Base-by-base conservation (phyloP, 2,329 filamentous ascomycete genomes). In the Chaetomiaceae sp. region DNA sequence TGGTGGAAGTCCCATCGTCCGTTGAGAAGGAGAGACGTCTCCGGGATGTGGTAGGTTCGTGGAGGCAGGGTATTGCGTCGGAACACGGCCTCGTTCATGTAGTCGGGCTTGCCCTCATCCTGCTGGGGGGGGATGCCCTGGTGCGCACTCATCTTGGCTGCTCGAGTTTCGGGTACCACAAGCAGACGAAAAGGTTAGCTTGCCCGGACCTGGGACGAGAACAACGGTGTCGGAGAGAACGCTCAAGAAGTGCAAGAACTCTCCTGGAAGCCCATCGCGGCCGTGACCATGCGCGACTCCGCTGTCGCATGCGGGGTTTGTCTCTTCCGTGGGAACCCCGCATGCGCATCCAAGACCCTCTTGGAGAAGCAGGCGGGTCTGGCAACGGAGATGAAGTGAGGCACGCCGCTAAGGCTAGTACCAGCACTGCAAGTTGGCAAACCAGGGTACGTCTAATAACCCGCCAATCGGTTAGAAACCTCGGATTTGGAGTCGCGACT, bases 1-100 rank as follows among this genome's bases (percentile, higher is more conserved):
- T 75, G 71, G 51, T 75, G 67, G 52, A 82, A 81, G 46, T 74
- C 66, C 78, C 78, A 82, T 20, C 60, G 62, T 30, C 78, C 77
- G 55, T 80, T 81, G 42, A 81, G 68, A 2, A 68, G 63, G 14
- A 76, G 48, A 3, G 69, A 65, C 0, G 70, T 71, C 24, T 73
- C 62, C 2, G 76, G 75, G 40, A 79, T 70, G 58, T 70, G 65
- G 57, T 79, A 78, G 19, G 73, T 67, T 27, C 75, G 68, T 2
- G 75, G 62, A 10, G 73, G 71, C 0, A 80, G 68, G 17, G 71
- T 69, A 57, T 78, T 77, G 49, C 75, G 67, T 41, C 75, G 65
- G 49, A 79, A 73, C 47, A 79, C 66, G 17, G 68, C 62, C 53
- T 74, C 68, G 56, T 76, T 75, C 52, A 60, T 62, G 42, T 72